Conservation (phyloP, 768 basidiomycete genomes). For the Jaapia argillacea region DNA sequence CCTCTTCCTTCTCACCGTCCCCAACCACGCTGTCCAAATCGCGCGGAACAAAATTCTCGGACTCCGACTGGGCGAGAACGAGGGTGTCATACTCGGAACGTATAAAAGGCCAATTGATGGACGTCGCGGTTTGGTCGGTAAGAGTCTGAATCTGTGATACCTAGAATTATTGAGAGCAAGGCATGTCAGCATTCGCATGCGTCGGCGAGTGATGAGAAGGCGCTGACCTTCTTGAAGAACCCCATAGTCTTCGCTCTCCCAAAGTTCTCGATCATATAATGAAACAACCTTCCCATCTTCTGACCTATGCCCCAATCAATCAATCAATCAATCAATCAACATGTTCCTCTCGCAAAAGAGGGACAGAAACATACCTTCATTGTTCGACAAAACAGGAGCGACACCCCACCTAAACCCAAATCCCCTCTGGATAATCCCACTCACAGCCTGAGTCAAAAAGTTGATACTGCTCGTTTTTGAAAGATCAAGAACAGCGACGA, state of each 20-base stretch:
- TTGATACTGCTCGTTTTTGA: conserved; percentile 48
- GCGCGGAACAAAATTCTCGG: too few species aligned
- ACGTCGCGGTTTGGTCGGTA: conserved; percentile 18
- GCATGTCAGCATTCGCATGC: too few species aligned
- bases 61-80: too few species aligned
- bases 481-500: conserved; percentile 75
- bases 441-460: conserved; percentile 55
- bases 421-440: conserved; percentile 59
- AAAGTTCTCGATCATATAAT: conserved; percentile 50
- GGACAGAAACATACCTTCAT: conserved; percentile 22
- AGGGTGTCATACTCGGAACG: conserved; percentile 29
- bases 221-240: conserved; percentile 45
- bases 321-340: conserved; percentile 4
- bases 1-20: too few species aligned
- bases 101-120: conserved; percentile 34
- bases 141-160: conserved; percentile 25
- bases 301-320: conserved; percentile 39
- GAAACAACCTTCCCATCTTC: conserved; percentile 66
- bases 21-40: too few species aligned
- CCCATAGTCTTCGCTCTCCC: conserved; percentile 55
- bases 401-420: conserved; percentile 82
- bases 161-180: conserved; percentile 22
- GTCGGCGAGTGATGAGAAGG: conserved; percentile 5
- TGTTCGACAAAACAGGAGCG: conserved; percentile 57
- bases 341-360: not conserved